These are phyloP conservation scores for Diaporthe humulicola DNA, from an alignment of 2,329 filamentous ascomycete species.

Conservation along the genomic window DNA sequence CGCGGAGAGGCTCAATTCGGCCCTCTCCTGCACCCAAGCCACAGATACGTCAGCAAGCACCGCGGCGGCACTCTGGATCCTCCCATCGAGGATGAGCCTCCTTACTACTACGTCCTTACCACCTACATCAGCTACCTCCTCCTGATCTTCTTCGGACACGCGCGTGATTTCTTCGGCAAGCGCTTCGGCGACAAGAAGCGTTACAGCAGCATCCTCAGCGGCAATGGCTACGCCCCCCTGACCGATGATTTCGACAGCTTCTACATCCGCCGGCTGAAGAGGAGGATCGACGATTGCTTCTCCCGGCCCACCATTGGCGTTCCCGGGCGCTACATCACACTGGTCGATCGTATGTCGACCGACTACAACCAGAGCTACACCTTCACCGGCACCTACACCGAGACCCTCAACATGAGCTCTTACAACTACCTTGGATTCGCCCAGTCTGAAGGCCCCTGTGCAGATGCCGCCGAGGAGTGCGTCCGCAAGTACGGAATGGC, in stretches of 20 bases:
- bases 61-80: slow-evolving; percentile 83
- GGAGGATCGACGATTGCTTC: slow-evolving; percentile 97
- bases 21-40: slow-evolving; percentile 82
- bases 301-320: slow-evolving; percentile 93
- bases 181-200: slow-evolving; percentile 85
- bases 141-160: slow-evolving; percentile 93
- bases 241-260: slow-evolving; percentile 99
- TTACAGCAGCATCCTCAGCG: slow-evolving; percentile 85
- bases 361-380: slow-evolving; percentile 94
- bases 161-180: slow-evolving; percentile 98
- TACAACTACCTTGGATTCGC: slow-evolving; percentile 99
- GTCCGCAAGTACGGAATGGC: slow-evolving; percentile 89
- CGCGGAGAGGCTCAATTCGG: slow-evolving; percentile 92
- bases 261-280: slow-evolving; percentile 92
- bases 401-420: slow-evolving; percentile 98
- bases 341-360: slow-evolving; percentile 90
- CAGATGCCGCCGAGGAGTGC: slow-evolving; percentile 89
- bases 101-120: slow-evolving; percentile 96
- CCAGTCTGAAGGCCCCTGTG: slow-evolving; percentile 96
- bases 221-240: slow-evolving; percentile 92
- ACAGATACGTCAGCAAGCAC: slow-evolving; percentile 91
- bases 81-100: slow-evolving; percentile 93
- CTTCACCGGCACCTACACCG: slow-evolving; percentile 89
- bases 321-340: slow-evolving; percentile 91
- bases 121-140: slow-evolving; percentile 99